Evolutionary conservation across 495 filamentous ascomycete species (phyloP).

Genomic region (Neurospora sp.): DNA sequence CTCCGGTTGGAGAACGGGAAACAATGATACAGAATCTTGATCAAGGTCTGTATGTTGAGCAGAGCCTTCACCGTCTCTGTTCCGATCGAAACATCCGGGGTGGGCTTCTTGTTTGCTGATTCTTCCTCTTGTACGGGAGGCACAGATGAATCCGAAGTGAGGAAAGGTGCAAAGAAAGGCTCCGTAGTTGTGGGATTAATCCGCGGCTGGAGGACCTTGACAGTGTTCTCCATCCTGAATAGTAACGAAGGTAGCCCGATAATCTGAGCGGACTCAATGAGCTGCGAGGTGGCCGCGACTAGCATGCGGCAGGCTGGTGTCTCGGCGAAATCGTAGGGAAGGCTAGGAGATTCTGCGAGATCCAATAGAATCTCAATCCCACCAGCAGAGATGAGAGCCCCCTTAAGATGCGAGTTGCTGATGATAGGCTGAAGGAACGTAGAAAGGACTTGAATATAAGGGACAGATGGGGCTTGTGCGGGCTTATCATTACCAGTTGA

Average conservation of each 20-base stretch:
- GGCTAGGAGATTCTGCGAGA: constrained; percentile 65
- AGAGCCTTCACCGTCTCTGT: constrained; percentile 69
- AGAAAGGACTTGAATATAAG: constrained; percentile 64
- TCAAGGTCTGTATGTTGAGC: constrained; percentile 60
- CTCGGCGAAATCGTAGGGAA: constrained; percentile 65
- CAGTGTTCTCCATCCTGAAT: constrained; percentile 54
- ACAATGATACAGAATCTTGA: constrained; percentile 59
- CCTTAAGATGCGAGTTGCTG: constrained; percentile 62
- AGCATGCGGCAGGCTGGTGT: constrained; percentile 54
- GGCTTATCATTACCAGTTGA: constrained; percentile 1
- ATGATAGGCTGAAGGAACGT: constrained; percentile 73
- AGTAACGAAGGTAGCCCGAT: constrained; percentile 72
- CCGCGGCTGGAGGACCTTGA: constrained; percentile 58
- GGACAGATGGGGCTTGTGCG: constrained; percentile 8
- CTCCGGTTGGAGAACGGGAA: constrained; percentile 52
- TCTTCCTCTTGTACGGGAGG: neutral
- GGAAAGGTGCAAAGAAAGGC: constrained; percentile 53
- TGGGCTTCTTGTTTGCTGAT: neutral
- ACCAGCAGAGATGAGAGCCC: constrained; percentile 62
- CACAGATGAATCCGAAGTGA: constrained; percentile 25
- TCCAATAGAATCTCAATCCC: constrained; percentile 81
- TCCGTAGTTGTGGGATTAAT: constrained; percentile 26
- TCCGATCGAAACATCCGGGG: constrained; percentile 42
- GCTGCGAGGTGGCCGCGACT: constrained; percentile 60
- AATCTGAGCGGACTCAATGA: constrained; percentile 76